Percentiles rank a stretch among this genome's conserved stretches.
phyloP scores from a whole-genome alignment of 2,329 filamentous ascomycete genomes.

The Cadophora luteo-olivacea region DNA sequence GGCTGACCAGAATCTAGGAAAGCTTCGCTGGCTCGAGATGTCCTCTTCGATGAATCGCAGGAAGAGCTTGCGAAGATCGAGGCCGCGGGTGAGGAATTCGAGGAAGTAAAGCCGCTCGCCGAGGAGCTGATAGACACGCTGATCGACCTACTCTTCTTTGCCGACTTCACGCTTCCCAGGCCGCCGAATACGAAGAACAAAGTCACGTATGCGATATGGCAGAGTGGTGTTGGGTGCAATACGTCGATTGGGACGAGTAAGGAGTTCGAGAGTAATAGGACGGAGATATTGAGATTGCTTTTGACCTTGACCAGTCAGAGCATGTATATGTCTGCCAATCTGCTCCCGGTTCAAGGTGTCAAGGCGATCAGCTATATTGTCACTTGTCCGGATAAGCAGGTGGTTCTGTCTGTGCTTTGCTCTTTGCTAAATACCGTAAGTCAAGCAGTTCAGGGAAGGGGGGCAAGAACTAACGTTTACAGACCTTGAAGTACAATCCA shows the following conservation, averaged over 20 bases:
- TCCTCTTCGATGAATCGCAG: slow-evolving; percentile 82
- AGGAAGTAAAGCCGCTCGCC: slow-evolving; percentile 84
- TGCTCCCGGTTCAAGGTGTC: slow-evolving; percentile 82
- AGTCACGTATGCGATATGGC: slow-evolving; percentile 94
- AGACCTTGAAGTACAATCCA: slow-evolving; percentile 96
- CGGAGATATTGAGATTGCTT: slow-evolving; percentile 85
- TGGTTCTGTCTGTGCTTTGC: slow-evolving; percentile 87
- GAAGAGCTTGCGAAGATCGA: slow-evolving; percentile 56
- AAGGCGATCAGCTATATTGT: slow-evolving; percentile 88
- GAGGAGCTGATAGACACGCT: slow-evolving; percentile 93
- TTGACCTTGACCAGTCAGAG: slow-evolving; percentile 87
- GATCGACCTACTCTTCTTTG: slow-evolving; percentile 88
- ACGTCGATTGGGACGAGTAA: slow-evolving; percentile 86
- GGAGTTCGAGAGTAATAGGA: slow-evolving; percentile 91
- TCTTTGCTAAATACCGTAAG: slow-evolving; percentile 91
- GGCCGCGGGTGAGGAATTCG: slow-evolving; percentile 67
- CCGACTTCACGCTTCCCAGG: slow-evolving; percentile 83
- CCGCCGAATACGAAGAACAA: slow-evolving; percentile 75
- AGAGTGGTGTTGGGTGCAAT: slow-evolving; percentile 96
- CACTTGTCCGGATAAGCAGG: slow-evolving; percentile 86
- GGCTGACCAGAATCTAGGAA: slow-evolving; percentile 52
- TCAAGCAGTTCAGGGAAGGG: slow-evolving; percentile 31
- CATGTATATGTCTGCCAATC: slow-evolving; percentile 86
- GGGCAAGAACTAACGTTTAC: slow-evolving; percentile 22
- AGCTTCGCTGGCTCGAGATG: slow-evolving; percentile 70